A percentile compares a stretch with the other conserved stretches of the same genome.
Conservation (phyloP, 2,329 filamentous ascomycete species). For the Alternaria triticina region DNA sequence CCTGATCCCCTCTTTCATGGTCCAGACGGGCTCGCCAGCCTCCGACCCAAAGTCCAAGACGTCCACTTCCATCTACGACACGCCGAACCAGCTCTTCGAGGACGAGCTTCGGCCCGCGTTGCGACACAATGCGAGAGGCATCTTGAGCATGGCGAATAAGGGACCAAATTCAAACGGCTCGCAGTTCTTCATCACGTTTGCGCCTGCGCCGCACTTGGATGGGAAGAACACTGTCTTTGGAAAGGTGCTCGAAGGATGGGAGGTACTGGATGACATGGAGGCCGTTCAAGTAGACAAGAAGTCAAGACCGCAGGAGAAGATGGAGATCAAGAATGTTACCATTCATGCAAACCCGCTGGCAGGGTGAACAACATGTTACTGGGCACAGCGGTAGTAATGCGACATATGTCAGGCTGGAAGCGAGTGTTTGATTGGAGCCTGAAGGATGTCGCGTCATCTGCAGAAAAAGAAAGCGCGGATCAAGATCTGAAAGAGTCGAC, state of each 20-base stretch:
- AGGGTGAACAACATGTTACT: constrained; percentile 30
- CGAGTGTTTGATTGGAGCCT: neutral
- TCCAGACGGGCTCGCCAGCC: constrained; percentile 71
- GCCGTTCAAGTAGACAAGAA: constrained; percentile 77
- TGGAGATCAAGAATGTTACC: constrained; percentile 71
- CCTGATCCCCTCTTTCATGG: constrained; percentile 80
- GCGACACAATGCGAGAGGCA: constrained; percentile 70
- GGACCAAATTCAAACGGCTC: constrained; percentile 75
- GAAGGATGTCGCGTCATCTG: neutral
- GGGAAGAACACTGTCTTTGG: constrained; percentile 87
- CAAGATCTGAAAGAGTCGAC: neutral
- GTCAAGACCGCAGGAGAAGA: constrained; percentile 70
- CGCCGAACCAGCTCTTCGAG: constrained; percentile 64
- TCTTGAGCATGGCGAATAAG: constrained; percentile 81
- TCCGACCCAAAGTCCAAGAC: constrained; percentile 63
- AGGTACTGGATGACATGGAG: constrained; percentile 75
- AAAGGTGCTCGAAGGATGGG: constrained; percentile 66
- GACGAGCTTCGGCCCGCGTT: constrained; percentile 79
- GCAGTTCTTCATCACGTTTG: constrained; percentile 83
- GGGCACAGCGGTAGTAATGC: constrained; percentile 40
- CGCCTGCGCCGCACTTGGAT: constrained; percentile 79
- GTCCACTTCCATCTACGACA: constrained; percentile 73
- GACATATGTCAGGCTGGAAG: neutral
- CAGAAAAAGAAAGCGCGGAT: neutral
- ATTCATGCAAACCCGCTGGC: constrained; percentile 83